phyloP scores from a whole-genome alignment of 192 early-diverging fungal species.

The Oehlia diaphana region DNA sequence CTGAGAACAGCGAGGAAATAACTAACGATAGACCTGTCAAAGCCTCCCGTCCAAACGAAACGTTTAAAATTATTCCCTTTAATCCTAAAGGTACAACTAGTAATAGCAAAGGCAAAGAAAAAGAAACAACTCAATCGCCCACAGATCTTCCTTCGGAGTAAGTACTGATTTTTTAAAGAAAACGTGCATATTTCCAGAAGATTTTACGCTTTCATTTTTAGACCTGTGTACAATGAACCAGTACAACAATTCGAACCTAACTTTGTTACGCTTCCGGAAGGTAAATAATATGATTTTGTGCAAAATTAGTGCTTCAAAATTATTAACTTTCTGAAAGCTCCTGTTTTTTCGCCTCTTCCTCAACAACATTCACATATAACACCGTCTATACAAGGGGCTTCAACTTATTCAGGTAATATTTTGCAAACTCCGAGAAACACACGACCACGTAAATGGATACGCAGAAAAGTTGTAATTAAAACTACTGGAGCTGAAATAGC shows the following conservation, averaged over 20 bases:
- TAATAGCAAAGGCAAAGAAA: slow-evolving; percentile 2
- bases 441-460: slow-evolving; percentile 16
- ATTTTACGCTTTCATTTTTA: not conserved
- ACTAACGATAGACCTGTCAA: slow-evolving; percentile 1
- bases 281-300: not conserved
- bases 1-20: not conserved
- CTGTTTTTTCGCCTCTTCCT: not conserved
- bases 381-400: not conserved
- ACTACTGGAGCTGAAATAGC: slow-evolving; percentile 16
- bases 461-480: slow-evolving; percentile 19
- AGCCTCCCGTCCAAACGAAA: not conserved
- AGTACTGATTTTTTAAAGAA: not conserved
- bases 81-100: not conserved
- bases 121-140: not conserved
- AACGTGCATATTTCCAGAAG: not conserved
- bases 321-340: not conserved
- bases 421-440: not conserved
- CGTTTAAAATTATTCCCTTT: not conserved
- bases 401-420: slow-evolving; percentile 15
- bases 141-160: not conserved
- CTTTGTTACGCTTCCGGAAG: not conserved
- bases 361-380: not conserved
- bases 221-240: not conserved
- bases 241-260: not conserved
- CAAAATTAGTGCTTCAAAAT: not conserved